Evolutionary conservation across 2,329 filamentous ascomycete species (phyloP), one percentile per base, ranked within the genome.

Genomic region (Neonectria magnoliae): DNA sequence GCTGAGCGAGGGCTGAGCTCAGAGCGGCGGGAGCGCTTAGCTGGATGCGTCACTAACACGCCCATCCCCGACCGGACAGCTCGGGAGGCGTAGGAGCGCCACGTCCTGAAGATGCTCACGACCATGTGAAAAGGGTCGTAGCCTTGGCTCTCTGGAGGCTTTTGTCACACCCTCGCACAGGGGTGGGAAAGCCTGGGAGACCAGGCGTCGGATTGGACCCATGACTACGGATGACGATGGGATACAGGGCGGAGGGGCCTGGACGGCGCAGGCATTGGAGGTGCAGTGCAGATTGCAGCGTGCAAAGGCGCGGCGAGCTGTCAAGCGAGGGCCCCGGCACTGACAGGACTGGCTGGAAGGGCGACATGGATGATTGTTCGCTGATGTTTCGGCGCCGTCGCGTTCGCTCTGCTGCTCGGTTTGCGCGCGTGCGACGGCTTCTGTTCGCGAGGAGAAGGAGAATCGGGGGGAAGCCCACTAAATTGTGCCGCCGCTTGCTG

Each of bases 21-120:
- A 33, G 48, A n/a, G 48, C 48, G n/a, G 48, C 48, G 48, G 18
- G 16, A 16, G 27, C 48, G 27, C 29, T 18, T 33, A n/a, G 29
- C 48, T 20, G 27, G 48, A 51, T 51, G 4, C 45, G 22, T 51
- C n/a, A 31, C n/a, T 31, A 51, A 31, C 48, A 51, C 27, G n/a
- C 27, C 10, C 48, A 51, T 9, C 29, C 29, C 48, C 29, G 55
- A 57, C 70, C 72, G 72, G 70, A 74, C 62, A 63, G 68, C 69
- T 74, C 72, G 72, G 72, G 69, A 62, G 38, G 54, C 57, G 65
- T 64, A 67, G 59, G 57, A 57, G 47, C 54, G 50, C 64, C 60
- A 68, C 62, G 53, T 52, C 54, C 44, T 13, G 44, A 47, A 41
- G 38, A 16, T 9, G 4, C 38, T 18, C 7, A 11, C 38, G 11